These are phyloP conservation scores for Sporisorium scitamineum DNA, from an alignment of 1,284 basidiomycete genomes.

Conservation along the genomic window DNA sequence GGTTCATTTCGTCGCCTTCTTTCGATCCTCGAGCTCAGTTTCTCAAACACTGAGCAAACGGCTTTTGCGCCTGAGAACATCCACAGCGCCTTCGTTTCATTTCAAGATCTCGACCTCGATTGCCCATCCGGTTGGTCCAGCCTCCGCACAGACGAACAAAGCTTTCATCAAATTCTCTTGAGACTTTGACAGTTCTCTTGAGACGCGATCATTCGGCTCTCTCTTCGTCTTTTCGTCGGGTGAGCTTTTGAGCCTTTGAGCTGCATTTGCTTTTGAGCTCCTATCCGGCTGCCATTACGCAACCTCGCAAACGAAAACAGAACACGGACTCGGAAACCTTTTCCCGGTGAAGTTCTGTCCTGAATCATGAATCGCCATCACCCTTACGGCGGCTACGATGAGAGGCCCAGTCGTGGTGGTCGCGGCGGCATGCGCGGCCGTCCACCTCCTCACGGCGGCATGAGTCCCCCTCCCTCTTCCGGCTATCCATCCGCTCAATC, in stretches of 20 bases:
- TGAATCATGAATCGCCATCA: constrained; percentile 83
- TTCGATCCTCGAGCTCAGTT: neutral
- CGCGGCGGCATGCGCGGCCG: constrained; percentile 41
- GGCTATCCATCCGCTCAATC: constrained; percentile 23
- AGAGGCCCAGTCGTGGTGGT: constrained; percentile 59
- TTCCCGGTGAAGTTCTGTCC: constrained; percentile 2
- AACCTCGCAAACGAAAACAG: constrained; percentile 4
- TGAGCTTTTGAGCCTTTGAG: constrained; percentile 42
- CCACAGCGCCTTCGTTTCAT: constrained; percentile 2
- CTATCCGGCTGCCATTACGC: neutral
- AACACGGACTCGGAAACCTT: constrained; percentile 10
- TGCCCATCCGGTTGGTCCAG: neutral
- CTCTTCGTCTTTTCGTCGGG: constrained; percentile 13
- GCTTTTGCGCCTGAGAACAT: constrained; percentile 25
- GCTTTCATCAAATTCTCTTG: constrained; percentile 15
- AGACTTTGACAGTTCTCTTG: constrained; percentile 25
- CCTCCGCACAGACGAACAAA: neutral
- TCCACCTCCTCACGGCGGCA: constrained; percentile 27
- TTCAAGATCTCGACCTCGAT: constrained; percentile 16
- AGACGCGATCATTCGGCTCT: constrained; percentile 7
- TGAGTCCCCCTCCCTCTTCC: constrained; percentile 38
- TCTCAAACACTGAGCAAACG: constrained; percentile 21
- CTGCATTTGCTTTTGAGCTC: constrained; percentile 31
- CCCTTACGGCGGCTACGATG: constrained; percentile 82
- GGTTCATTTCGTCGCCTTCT: neutral